Conservation (phyloP, 495 filamentous ascomycete species). For the Penicillium crystallinum region DNA sequence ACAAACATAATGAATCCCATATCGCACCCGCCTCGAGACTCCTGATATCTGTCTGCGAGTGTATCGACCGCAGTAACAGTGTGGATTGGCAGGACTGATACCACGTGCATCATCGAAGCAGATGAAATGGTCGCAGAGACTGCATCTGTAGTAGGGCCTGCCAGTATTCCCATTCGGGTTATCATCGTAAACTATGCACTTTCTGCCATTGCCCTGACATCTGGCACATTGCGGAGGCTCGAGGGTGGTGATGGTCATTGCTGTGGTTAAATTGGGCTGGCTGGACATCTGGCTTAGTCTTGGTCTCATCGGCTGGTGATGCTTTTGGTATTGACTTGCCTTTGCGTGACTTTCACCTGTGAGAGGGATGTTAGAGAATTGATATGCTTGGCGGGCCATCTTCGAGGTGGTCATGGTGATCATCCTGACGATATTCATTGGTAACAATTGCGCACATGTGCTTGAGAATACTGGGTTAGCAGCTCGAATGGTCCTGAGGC, state of each 20-base stretch:
- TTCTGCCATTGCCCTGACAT: not conserved
- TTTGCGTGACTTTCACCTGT: not conserved
- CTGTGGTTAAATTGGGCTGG: not conserved
- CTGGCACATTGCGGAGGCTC: not conserved
- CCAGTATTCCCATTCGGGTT: slow-evolving; percentile 8
- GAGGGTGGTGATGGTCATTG: not conserved
- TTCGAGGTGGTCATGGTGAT: not conserved
- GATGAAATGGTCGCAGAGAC: not conserved
- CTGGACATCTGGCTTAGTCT: not conserved
- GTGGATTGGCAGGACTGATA: not conserved
- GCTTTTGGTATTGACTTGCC: not conserved
- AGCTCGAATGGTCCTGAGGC: too few relatives aligned
- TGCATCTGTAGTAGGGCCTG: slow-evolving; percentile 6
- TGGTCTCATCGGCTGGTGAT: not conserved
- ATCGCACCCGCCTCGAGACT: not conserved
- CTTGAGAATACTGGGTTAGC: too few relatives aligned
- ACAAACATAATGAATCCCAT: slow-evolving; percentile 13
- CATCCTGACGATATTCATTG: not conserved
- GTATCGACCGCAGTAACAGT: slow-evolving; percentile 1
- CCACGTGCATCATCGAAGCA: slow-evolving; percentile 6
- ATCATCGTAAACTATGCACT: not conserved
- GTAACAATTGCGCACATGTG: too few relatives aligned
- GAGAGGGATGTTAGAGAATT: not conserved
- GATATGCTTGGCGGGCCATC: not conserved
- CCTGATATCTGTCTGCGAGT: slow-evolving; percentile 3